phyloP scores from a whole-genome alignment of 441 rosid species.

The Croton laevigatus region DNA sequence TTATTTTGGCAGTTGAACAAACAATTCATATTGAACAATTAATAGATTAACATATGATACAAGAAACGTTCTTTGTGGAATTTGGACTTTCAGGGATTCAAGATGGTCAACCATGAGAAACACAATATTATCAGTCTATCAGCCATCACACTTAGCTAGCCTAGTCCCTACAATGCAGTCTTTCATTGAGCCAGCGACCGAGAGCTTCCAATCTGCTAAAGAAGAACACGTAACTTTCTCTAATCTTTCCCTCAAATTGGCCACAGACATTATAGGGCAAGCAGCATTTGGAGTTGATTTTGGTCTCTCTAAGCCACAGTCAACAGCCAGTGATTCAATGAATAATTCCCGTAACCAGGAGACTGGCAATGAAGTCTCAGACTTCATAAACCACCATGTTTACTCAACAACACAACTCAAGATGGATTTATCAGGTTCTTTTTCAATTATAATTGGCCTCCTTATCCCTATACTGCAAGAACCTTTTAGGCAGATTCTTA shows the following conservation, averaged over 20 bases:
- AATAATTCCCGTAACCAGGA: conserved; percentile 15
- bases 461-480: conserved; percentile 83
- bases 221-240: conserved; percentile 60
- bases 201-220: conserved; percentile 37
- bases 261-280: conserved; percentile 87
- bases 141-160: conserved; percentile 84
- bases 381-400: conserved; percentile 74
- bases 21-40: background rate
- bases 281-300: conserved; percentile 92
- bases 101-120: conserved; percentile 93
- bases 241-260: conserved; percentile 67
- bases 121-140: conserved; percentile 81
- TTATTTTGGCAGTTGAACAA: background rate
- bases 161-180: conserved; percentile 79
- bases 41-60: background rate
- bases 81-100: conserved; percentile 52
- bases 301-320: conserved; percentile 55
- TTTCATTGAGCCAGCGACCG: conserved; percentile 61
- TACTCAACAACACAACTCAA: conserved; percentile 94
- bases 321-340: conserved; percentile 22
- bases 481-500: conserved; percentile 78
- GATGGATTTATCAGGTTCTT: conserved; percentile 89
- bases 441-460: conserved; percentile 74
- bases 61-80: background rate
- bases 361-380: conserved; percentile 46